Base-by-base conservation (phyloP, 73 alveolate species). In the Diophrys appendiculata region DNA sequence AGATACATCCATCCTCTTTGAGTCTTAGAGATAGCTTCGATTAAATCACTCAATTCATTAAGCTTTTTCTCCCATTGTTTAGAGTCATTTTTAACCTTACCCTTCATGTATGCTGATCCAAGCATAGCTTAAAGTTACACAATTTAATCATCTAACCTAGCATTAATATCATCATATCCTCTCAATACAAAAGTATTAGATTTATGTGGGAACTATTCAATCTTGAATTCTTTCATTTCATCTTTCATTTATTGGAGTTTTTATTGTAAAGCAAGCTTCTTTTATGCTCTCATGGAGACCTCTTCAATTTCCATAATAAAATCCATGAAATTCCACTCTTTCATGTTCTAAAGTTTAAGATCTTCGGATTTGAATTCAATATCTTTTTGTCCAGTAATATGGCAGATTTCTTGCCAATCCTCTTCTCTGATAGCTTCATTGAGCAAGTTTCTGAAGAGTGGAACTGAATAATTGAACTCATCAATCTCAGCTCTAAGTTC, bases 1-100 rank as follows among this genome's bases (percentile, higher is more conserved):
- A n/a, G n/a, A n/a, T 98, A 97, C 98, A 97, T 96, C 98, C 99
- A 98, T 0, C 98, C 94, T 81, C 98, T 94, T 88, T 97, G 97
- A 81, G 97, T 91, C 88, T 95, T 95, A 53, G 91, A 90, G 76
- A 91, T 88, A 73, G 93, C 94, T 86, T 96, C 93, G 84, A 96
- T 92, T 18, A 88, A 77, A 54, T 90, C 95, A 74, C 84, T 83
- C 88, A 82, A 84, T 54, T 80, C 90, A 90, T 54, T 88, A 29
- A 74, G 96, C 89, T 81, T 94, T 23, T 65, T 78, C 65, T 84
- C 86, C 91, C 88, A 84, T 26, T 0, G 22, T 73, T 53, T 76
- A 26, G 82, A 56, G 43, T 74, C 84, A 25, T 74, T 65, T 69
- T 82, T 75, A 0, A 91, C 72, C 14, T 72, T 76, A 34, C 84